Conservation (phyloP, 768 basidiomycete species). For the Psilocybe tampanensis region DNA sequence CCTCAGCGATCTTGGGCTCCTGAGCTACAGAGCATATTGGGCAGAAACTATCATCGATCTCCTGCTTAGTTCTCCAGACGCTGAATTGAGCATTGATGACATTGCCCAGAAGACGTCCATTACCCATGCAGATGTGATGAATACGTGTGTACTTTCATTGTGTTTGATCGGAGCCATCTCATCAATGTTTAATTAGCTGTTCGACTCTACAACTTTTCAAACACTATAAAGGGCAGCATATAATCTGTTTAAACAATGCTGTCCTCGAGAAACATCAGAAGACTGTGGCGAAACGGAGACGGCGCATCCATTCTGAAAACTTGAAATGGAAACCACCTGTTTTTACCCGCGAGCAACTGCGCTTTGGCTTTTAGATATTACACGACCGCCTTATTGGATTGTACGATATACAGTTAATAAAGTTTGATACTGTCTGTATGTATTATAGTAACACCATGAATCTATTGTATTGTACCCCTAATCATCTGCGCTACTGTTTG, state of each 20-base stretch:
- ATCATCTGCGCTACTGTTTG: neutral
- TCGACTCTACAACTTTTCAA: constrained; percentile 94
- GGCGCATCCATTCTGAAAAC: constrained; percentile 76
- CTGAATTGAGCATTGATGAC: constrained; percentile 91
- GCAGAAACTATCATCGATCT: constrained; percentile 94
- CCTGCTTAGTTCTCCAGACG: constrained; percentile 71
- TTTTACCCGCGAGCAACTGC: constrained; percentile 86
- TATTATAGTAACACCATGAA: constrained; percentile 20
- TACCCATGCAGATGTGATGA: constrained; percentile 95
- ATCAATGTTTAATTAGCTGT: constrained; percentile 54
- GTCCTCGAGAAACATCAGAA: constrained; percentile 92
- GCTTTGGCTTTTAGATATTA: constrained; percentile 61
- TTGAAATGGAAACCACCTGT: constrained; percentile 96
- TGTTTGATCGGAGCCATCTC: constrained; percentile 5
- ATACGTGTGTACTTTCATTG: constrained; percentile 72
- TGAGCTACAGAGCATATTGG: constrained; percentile 97
- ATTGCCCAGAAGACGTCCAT: constrained; percentile 96
- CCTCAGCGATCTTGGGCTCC: constrained; percentile 88
- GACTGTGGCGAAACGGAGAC: constrained; percentile 72
- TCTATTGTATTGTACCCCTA: constrained; percentile 10
- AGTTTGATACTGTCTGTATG: constrained; percentile 10
- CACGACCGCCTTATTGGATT: constrained; percentile 9
- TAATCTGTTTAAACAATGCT: constrained; percentile 88
- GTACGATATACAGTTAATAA: constrained; percentile 19
- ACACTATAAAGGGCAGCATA: constrained; percentile 93